These are phyloP conservation scores for Talaromyces borbonicus DNA, from an alignment of 495 filamentous ascomycete genomes.

Conservation along the genomic window DNA sequence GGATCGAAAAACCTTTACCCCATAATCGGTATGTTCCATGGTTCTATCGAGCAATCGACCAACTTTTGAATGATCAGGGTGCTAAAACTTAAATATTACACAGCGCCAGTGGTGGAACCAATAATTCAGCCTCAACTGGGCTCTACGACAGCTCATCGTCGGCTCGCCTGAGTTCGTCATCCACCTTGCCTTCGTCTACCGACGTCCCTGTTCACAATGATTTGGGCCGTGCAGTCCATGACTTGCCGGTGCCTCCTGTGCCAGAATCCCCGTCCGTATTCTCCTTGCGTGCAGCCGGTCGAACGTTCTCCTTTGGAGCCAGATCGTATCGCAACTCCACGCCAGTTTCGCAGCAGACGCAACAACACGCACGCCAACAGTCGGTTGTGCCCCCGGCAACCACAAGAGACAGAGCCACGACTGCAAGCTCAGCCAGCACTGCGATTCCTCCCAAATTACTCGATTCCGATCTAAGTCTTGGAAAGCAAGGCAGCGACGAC, in stretches of 20 bases:
- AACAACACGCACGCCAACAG: slow-evolving; percentile 31
- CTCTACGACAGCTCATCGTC: slow-evolving; percentile 49
- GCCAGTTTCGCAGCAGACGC: slow-evolving; percentile 31
- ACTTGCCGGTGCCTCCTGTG: slow-evolving; percentile 43
- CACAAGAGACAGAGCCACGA: slow-evolving; percentile 36
- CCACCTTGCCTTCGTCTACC: slow-evolving; percentile 62
- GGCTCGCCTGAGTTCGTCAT: slow-evolving; percentile 60
- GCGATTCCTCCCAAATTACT: slow-evolving; percentile 60
- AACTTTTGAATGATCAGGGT: not conserved
- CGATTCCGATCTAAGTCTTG: slow-evolving; percentile 45
- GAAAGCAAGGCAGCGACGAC: slow-evolving; percentile 29
- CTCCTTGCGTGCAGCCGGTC: slow-evolving; percentile 54
- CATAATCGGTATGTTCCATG: slow-evolving; percentile 31
- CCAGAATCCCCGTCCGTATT: slow-evolving; percentile 43
- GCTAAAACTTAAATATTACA: slow-evolving; percentile 10
- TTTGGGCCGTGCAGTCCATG: slow-evolving; percentile 38
- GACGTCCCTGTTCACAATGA: slow-evolving; percentile 51
- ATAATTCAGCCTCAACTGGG: slow-evolving; percentile 49
- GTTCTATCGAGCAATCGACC: not conserved
- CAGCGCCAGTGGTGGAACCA: slow-evolving; percentile 56
- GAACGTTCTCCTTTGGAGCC: slow-evolving; percentile 62
- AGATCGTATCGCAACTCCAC: slow-evolving; percentile 27
- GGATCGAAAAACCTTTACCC: slow-evolving; percentile 22
- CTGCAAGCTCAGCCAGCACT: slow-evolving; percentile 52
- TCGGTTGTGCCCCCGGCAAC: slow-evolving; percentile 23